Evolutionary conservation across 164 flowering plant species (phyloP).

Genomic region (Kingdonia uniflora): DNA sequence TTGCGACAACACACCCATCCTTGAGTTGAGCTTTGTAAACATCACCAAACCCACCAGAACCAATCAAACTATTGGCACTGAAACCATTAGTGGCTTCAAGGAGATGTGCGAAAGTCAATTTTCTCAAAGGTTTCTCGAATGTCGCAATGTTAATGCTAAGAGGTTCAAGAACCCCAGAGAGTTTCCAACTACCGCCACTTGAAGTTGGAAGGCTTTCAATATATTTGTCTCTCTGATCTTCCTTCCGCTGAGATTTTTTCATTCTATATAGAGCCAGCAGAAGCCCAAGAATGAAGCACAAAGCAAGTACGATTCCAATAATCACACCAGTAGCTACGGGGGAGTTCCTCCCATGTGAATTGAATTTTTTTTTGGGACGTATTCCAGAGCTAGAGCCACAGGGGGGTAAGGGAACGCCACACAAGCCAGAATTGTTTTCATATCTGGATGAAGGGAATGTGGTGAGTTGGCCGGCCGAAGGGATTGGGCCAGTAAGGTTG

Average conservation of each 20-base stretch:
- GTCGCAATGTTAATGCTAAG: conserved; percentile 84
- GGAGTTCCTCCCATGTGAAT: conserved; percentile 16
- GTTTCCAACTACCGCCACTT: conserved; percentile 71
- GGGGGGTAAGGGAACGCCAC: conserved; percentile 68
- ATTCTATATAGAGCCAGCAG: conserved; percentile 32
- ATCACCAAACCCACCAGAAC: conserved; percentile 30
- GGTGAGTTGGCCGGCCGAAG: conserved; percentile 69
- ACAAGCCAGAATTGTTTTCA: conserved; percentile 78
- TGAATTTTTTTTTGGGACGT: conserved; percentile 8
- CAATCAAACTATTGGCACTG: conserved; percentile 65
- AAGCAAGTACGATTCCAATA: conserved; percentile 38
- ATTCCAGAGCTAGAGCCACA: conserved; percentile 31
- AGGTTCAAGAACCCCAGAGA: conserved; percentile 72
- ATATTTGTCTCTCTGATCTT: conserved; percentile 45
- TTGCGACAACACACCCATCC: conserved; percentile 77
- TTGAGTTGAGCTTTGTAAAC: conserved; percentile 61
- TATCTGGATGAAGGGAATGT: conserved; percentile 78
- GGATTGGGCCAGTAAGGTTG: conserved; percentile 65
- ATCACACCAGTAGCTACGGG: conserved; percentile 39
- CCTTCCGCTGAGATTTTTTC: conserved; percentile 27
- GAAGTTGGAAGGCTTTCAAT: conserved; percentile 78
- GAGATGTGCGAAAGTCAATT: conserved; percentile 77
- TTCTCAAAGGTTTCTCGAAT: conserved; percentile 80
- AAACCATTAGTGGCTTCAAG: conserved; percentile 26
- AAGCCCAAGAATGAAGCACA: conserved; percentile 38